These are phyloP conservation scores for Trichoderma sp. DNA, from an alignment of 2,329 filamentous ascomycete species.

Conservation along the genomic window DNA sequence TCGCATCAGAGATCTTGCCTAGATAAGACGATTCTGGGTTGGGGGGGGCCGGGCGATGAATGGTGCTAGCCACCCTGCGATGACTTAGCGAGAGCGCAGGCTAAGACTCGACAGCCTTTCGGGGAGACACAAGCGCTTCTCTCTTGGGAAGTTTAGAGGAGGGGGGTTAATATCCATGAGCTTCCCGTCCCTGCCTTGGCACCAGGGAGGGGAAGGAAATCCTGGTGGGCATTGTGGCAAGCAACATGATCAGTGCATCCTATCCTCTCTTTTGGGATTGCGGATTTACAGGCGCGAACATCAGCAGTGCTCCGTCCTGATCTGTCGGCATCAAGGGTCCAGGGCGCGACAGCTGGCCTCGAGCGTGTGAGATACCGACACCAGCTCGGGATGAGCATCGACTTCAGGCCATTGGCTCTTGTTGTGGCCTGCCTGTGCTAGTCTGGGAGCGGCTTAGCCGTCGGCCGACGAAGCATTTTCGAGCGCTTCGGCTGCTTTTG, in stretches of 20 bases:
- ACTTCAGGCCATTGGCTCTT: slow-evolving; percentile 3
- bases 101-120: slow-evolving; percentile 2
- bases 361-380: slow-evolving; percentile 5
- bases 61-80: slow-evolving; percentile 15
- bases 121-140: slow-evolving; percentile 1
- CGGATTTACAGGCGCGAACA: not conserved
- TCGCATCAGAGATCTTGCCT: slow-evolving; percentile 20
- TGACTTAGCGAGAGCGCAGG: slow-evolving; percentile 15
- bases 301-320: not conserved
- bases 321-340: not conserved
- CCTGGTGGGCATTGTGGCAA: not conserved
- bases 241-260: not conserved
- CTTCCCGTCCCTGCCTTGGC: slow-evolving; percentile 13
- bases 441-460: slow-evolving; percentile 7
- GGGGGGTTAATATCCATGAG: slow-evolving; percentile 1
- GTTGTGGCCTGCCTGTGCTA: not conserved
- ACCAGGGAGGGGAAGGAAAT: not conserved
- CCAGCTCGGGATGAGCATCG: not conserved
- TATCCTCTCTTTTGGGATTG: not conserved
- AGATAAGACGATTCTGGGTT: slow-evolving; percentile 19
- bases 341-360: not conserved
- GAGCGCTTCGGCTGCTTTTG: slow-evolving; percentile 4
- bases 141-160: not conserved
- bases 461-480: slow-evolving; percentile 13
- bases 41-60: slow-evolving; percentile 12